phyloP scores from a whole-genome alignment of 2,329 filamentous ascomycete genomes.

The Lasiodiplodia citricola region DNA sequence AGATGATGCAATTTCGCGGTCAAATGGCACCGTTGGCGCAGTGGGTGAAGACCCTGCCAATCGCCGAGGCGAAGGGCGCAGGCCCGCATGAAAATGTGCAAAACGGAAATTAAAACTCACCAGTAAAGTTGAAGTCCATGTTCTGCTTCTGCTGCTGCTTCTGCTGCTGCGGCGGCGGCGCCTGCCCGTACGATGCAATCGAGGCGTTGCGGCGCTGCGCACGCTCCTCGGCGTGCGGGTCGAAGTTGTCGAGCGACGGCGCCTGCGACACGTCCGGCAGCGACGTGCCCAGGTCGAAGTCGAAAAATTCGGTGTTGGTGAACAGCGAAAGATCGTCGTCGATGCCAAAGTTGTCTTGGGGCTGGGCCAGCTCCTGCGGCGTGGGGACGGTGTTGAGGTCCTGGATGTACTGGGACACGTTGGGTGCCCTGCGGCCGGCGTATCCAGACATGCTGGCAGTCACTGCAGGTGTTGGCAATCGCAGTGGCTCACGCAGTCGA shows the following conservation, averaged over 20 bases:
- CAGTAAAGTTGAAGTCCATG: slow-evolving; percentile 43
- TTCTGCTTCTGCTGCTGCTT: slow-evolving; percentile 26
- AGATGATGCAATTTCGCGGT: slow-evolving; percentile 23
- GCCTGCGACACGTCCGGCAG: slow-evolving; percentile 29
- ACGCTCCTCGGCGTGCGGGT: slow-evolving; percentile 35
- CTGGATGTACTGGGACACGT: slow-evolving; percentile 88
- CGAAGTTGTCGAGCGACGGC: slow-evolving; percentile 36
- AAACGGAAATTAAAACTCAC: slow-evolving; percentile 36
- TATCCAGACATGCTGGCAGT: slow-evolving; percentile 73
- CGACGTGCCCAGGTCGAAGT: slow-evolving; percentile 62
- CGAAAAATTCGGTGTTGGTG: slow-evolving; percentile 64
- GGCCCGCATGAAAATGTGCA: slow-evolving; percentile 26
- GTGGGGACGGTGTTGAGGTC: slow-evolving; percentile 76
- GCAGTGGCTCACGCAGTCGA: slow-evolving; percentile 13
- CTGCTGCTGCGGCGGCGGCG: background rate
- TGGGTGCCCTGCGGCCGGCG: slow-evolving; percentile 78
- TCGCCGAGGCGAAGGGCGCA: slow-evolving; percentile 27
- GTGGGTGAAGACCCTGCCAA: slow-evolving; percentile 20
- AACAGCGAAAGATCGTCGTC: slow-evolving; percentile 59
- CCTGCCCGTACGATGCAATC: slow-evolving; percentile 27
- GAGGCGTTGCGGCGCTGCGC: slow-evolving; percentile 29
- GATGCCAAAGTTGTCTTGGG: slow-evolving; percentile 45
- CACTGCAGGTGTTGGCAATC: slow-evolving; percentile 7
- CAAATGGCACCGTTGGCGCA: slow-evolving; percentile 21
- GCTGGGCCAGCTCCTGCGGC: slow-evolving; percentile 34